These are phyloP conservation scores for Beauveria varroae DNA, from an alignment of 2,329 filamentous ascomycete genomes.

Conservation along the genomic window DNA sequence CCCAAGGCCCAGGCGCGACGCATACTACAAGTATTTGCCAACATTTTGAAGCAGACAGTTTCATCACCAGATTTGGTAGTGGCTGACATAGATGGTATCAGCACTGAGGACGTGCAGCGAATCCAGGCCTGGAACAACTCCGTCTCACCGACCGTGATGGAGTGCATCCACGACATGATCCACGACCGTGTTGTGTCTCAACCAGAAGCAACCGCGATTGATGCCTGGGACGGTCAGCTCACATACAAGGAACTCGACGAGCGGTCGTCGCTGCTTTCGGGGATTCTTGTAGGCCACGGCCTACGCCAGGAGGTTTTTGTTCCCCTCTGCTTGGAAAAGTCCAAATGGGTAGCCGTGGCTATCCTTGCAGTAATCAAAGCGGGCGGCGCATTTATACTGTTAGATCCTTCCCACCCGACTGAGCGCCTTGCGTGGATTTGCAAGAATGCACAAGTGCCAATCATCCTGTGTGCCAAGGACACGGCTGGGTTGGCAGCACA, in stretches of 20 bases:
- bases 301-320: constrained; percentile 23
- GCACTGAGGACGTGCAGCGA: background rate
- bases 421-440: background rate
- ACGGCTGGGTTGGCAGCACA: background rate
- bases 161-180: background rate
- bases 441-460: background rate
- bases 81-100: background rate
- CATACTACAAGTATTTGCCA: background rate
- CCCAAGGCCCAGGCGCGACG: background rate
- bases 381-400: constrained; percentile 36
- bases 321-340: constrained; percentile 23
- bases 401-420: constrained; percentile 24
- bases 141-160: background rate
- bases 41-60: background rate
- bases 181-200: background rate
- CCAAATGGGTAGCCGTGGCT: constrained; percentile 20
- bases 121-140: background rate
- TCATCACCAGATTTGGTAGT: background rate
- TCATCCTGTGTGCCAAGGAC: background rate
- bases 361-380: constrained; percentile 34
- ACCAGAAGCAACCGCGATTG: constrained; percentile 24
- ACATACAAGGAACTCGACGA: constrained; percentile 25
- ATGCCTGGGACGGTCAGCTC: constrained; percentile 38
- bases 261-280: background rate
- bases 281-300: constrained; percentile 1